phyloP scores from a whole-genome alignment of 2,329 filamentous ascomycete species.

The Nigrospora sphaerica region DNA sequence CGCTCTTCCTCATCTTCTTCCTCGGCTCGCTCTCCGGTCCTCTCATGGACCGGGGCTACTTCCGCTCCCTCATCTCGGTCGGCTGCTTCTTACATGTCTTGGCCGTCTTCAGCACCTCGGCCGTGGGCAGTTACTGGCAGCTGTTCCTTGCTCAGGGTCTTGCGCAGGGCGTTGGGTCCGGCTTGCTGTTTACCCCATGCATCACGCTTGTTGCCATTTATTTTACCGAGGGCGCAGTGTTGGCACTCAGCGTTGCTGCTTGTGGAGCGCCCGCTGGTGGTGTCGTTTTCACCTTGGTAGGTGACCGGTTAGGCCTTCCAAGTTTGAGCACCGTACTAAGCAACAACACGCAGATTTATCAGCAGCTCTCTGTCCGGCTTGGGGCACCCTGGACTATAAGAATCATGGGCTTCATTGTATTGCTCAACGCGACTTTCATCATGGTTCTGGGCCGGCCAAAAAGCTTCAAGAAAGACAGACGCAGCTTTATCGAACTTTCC shows the following conservation, averaged over 20 bases:
- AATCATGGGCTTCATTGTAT: conserved; percentile 7
- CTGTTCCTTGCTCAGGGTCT: conserved; percentile 45
- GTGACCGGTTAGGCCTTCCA: conserved; percentile 22
- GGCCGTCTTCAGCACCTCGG: conserved; percentile 44
- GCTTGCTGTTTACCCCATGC: conserved; percentile 17
- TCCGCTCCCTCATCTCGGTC: conserved; percentile 32
- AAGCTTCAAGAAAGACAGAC: conserved; percentile 30
- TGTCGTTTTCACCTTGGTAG: background rate
- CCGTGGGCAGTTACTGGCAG: conserved; percentile 42
- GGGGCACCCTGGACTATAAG: conserved; percentile 1
- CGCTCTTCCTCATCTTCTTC: conserved; percentile 43
- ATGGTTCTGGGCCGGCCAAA: conserved; percentile 27
- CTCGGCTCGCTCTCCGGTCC: conserved; percentile 43
- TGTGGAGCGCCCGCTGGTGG: conserved; percentile 21
- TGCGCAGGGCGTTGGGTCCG: conserved; percentile 35
- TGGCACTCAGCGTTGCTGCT: conserved; percentile 25
- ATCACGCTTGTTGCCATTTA: conserved; percentile 20
- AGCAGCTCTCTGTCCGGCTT: background rate
- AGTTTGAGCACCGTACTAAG: too few relatives aligned
- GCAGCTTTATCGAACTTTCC: conserved; percentile 33
- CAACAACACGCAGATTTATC: conserved; percentile 8
- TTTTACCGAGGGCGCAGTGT: conserved; percentile 19
- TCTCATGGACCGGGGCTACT: conserved; percentile 44
- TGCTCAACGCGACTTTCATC: conserved; percentile 23
- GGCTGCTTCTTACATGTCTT: conserved; percentile 40